Base-by-base conservation (phyloP, 2,329 filamentous ascomycete species). In the Dichotomopilus funicola region DNA sequence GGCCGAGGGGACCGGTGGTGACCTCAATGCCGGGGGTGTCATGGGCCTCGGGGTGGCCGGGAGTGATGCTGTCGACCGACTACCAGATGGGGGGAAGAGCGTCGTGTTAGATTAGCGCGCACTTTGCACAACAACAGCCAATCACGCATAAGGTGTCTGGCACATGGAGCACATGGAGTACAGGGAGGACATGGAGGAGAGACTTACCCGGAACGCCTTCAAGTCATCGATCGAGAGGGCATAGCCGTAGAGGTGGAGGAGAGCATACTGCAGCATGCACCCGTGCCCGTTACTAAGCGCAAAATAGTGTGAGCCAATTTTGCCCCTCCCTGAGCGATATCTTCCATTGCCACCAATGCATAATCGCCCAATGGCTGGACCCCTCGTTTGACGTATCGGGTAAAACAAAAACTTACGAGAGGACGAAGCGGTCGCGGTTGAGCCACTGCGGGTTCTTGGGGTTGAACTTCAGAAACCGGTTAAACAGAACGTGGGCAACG, bases 391-490 rank as follows among this genome's bases (percentile, higher is more conserved):
- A 27, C 19, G 19, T 27, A 27, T 27, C 19, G 19, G 19, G 19
- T 27, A 27, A 27, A 27, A 13, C 6, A 3, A 53, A 4, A 34
- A 87, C 91, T 83, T 83, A 96, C 91, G 94, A 99, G 73, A 99
- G 91, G 61, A 99, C 91, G 71, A 99, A 99, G 74, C 94, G 88
- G 78, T 99, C 94, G 71, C 94, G 87, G 85, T 97, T 97, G 68
- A 94, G 70, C 91, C 91, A 99, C 63, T 90, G 81, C 67, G 94
- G 89, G 84, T 96, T 96, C 87, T 96, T 95, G 69, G 94, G 94
- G 87, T 97, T 99, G 84, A 96, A 99, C 74, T 78, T 95, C 90
- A 99, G 90, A 82, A 96, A 95, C 76, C 94, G 95, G 85, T 96
- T 95, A 80, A 89, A 99, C 63, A 99, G 85, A 69, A 97, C 90